Conservation (phyloP, 2,329 filamentous ascomycete genomes). For the Fusarium neocosmosporiellum region DNA sequence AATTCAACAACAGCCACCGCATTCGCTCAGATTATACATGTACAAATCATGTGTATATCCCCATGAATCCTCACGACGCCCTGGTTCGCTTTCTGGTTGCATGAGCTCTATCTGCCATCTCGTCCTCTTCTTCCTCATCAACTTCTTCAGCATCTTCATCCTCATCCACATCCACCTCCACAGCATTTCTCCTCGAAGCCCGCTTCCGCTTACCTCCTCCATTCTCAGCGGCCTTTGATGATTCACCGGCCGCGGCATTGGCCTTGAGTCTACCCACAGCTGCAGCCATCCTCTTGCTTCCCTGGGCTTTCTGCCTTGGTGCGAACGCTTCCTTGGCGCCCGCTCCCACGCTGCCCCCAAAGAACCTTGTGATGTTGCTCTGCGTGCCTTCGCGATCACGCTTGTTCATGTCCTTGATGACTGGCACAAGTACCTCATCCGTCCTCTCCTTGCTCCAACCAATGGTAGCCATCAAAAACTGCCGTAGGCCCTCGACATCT, state of each 20-base stretch:
- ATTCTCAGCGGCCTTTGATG: conserved; percentile 3
- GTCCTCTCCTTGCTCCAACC: conserved; percentile 93
- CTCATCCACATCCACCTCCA: conserved; percentile 24
- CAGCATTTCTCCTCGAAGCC: conserved; percentile 24
- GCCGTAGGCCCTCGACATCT: conserved; percentile 84
- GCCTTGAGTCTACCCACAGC: conserved; percentile 75
- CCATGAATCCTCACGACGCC: conserved; percentile 20
- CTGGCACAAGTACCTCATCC: conserved; percentile 94
- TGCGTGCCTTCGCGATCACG: conserved; percentile 91
- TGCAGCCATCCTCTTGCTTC: conserved; percentile 79
- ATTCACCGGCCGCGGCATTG: conserved; percentile 40
- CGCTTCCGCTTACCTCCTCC: conserved; percentile 42
- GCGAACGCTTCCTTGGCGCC: conserved; percentile 76
- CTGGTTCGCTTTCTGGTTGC: conserved; percentile 35
- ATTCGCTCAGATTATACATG: background rate
- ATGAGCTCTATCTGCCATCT: conserved; percentile 3
- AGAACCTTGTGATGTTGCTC: conserved; percentile 94
- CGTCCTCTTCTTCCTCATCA: conserved; percentile 22
- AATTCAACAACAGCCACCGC: background rate
- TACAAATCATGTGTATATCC: background rate
- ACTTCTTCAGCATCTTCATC: conserved; percentile 32
- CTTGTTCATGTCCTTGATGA: conserved; percentile 94
- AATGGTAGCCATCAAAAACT: conserved; percentile 90
- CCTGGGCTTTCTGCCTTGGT: conserved; percentile 72
- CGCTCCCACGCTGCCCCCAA: conserved; percentile 78